These are phyloP conservation scores for Aspergillus sclerotiicarbonarius DNA, from an alignment of 495 filamentous ascomycete species.

Conservation along the genomic window DNA sequence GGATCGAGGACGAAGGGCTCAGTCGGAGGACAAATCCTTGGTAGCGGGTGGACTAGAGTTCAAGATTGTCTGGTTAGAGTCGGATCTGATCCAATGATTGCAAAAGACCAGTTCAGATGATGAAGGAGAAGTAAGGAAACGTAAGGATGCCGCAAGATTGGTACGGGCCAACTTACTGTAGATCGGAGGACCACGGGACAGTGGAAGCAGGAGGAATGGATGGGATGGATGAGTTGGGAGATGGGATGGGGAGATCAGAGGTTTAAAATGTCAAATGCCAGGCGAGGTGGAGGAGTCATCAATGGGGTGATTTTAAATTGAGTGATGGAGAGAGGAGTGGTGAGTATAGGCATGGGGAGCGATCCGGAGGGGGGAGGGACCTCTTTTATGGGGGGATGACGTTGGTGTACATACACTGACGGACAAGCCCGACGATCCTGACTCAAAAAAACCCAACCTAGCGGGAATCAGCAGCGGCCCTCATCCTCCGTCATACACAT, in stretches of 20 bases:
- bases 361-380: not conserved
- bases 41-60: conserved; percentile 7
- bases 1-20: not conserved
- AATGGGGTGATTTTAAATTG: not conserved
- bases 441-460: not conserved
- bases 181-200: not conserved
- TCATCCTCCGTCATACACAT: not conserved
- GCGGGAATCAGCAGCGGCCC: too few species aligned
- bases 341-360: not conserved
- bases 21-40: conserved; percentile 4
- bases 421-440: not conserved
- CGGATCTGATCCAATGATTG: conserved; percentile 10
- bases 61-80: conserved; percentile 17
- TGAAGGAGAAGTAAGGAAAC: not conserved
- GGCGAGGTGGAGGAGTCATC: not conserved
- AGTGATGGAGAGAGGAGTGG: not conserved
- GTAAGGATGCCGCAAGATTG: conserved; percentile 1
- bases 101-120: conserved; percentile 1
- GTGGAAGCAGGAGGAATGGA: not conserved
- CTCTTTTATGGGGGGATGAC: conserved; percentile 1
- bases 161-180: conserved; percentile 1
- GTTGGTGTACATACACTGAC: not conserved
- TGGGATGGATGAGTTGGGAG: not conserved
- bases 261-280: too few species aligned
- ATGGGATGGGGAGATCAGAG: not conserved